phyloP scores from a whole-genome alignment of 2,329 filamentous ascomycete genomes.

The Penicillium frequentans region DNA sequence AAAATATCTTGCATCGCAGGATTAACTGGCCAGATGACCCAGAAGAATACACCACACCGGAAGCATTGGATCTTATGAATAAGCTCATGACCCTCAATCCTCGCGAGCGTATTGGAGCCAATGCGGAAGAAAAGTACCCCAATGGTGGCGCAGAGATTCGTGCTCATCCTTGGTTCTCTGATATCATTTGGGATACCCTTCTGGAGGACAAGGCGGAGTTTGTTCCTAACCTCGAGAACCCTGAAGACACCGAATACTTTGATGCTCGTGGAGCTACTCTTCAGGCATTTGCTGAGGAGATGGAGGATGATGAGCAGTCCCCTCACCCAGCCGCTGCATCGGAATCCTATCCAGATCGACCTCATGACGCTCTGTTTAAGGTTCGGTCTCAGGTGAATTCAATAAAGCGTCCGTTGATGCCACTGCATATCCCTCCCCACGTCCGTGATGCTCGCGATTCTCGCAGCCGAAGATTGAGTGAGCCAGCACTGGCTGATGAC shows the following conservation, averaged over 20 bases:
- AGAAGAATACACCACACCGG: conserved; percentile 75
- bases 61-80: conserved; percentile 94
- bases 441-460: conserved; percentile 89
- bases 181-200: conserved; percentile 83
- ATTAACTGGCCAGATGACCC: conserved; percentile 90
- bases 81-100: conserved; percentile 84
- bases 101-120: conserved; percentile 77
- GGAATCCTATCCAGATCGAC: conserved; percentile 80
- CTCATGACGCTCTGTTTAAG: conserved; percentile 89
- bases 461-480: conserved; percentile 82
- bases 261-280: conserved; percentile 87
- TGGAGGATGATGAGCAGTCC: conserved; percentile 77
- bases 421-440: conserved; percentile 92
- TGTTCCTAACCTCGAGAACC: conserved; percentile 86
- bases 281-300: conserved; percentile 88
- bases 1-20: conserved; percentile 86
- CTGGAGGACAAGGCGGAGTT: conserved; percentile 97
- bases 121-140: conserved; percentile 75
- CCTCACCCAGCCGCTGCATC: conserved; percentile 69
- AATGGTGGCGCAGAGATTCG: conserved; percentile 91
- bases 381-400: conserved; percentile 84
- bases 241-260: conserved; percentile 97
- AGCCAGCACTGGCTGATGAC: conserved; percentile 84
- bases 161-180: conserved; percentile 82
- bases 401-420: conserved; percentile 89